Evolutionary conservation across 257 asterid species (phyloP).

Genomic region (Capsicum chinense): DNA sequence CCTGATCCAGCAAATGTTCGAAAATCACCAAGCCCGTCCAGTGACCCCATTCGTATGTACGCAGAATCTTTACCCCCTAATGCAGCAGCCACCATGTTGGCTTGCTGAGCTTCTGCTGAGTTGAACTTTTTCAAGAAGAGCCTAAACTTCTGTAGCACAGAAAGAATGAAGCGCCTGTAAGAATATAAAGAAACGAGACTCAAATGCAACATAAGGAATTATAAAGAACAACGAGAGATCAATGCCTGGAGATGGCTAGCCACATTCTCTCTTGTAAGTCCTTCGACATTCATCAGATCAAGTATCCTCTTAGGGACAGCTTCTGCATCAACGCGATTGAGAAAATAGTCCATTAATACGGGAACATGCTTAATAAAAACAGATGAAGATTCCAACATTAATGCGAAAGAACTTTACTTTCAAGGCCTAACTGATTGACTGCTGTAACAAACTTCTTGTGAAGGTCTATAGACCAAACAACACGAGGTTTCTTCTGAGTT

Average conservation of each 20-base stretch:
- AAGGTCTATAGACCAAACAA: slow-evolving; percentile 92
- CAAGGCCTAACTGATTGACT: slow-evolving; percentile 86
- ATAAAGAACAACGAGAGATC: slow-evolving; percentile 30
- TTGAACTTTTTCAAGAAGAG: slow-evolving; percentile 82
- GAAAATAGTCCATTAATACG: slow-evolving; percentile 8
- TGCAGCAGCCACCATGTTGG: slow-evolving; percentile 82
- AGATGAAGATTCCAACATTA: background rate
- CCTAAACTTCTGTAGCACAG: slow-evolving; percentile 73
- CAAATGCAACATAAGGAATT: background rate
- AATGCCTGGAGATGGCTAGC: slow-evolving; percentile 96
- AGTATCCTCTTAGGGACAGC: slow-evolving; percentile 92
- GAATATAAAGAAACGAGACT: background rate
- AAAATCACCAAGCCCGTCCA: slow-evolving; percentile 71
- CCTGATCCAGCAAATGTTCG: slow-evolving; percentile 64
- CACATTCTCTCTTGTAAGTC: slow-evolving; percentile 85
- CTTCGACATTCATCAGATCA: slow-evolving; percentile 85
- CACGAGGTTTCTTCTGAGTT: slow-evolving; percentile 88
- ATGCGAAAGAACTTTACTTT: slow-evolving; percentile 52
- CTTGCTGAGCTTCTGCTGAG: slow-evolving; percentile 70
- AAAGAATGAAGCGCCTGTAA: slow-evolving; percentile 1
- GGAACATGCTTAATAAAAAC: slow-evolving; percentile 21
- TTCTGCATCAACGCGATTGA: slow-evolving; percentile 50
- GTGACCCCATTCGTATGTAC: slow-evolving; percentile 66
- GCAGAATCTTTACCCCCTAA: slow-evolving; percentile 73
- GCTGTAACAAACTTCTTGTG: slow-evolving; percentile 86